These are phyloP conservation scores for Cladosporium sp. DNA, from an alignment of 2,329 filamentous ascomycete genomes.

Conservation along the genomic window DNA sequence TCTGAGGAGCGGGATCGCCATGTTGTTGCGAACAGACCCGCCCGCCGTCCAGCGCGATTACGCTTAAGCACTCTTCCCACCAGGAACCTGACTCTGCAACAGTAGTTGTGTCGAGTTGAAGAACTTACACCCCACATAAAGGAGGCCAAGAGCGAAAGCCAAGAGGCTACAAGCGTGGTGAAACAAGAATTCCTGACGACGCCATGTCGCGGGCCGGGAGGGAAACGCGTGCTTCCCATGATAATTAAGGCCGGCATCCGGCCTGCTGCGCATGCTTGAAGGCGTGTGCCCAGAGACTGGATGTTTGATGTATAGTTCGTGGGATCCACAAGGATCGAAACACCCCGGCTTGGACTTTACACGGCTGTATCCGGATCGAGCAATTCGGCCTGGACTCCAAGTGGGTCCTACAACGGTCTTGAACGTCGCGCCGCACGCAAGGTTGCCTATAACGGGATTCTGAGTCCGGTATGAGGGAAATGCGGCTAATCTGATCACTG, in stretches of 20 bases:
- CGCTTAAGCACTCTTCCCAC: not conserved
- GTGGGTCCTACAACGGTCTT: not conserved
- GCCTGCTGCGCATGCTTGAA: not conserved
- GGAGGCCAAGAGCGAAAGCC: slow-evolving; percentile 1
- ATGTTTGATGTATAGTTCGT: slow-evolving; percentile 4
- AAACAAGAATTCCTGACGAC: not conserved
- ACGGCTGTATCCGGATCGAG: slow-evolving; percentile 2
- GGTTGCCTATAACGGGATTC: too few species aligned
- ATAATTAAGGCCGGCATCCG: not conserved
- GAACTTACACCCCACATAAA: slow-evolving; percentile 2
- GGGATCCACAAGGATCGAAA: slow-evolving; percentile 1
- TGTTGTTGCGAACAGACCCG: not conserved
- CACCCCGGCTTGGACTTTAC: not conserved
- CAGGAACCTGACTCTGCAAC: slow-evolving; percentile 3
- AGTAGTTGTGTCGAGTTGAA: slow-evolving; percentile 5
- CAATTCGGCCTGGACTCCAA: slow-evolving; percentile 18
- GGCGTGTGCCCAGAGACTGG: not conserved
- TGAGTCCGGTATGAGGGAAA: too few species aligned
- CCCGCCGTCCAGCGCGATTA: too few species aligned
- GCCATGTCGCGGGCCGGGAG: not conserved
- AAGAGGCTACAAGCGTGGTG: slow-evolving; percentile 2
- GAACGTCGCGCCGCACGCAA: too few species aligned
- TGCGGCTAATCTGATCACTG: too few species aligned
- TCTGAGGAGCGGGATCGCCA: not conserved
- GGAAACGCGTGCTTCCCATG: not conserved